A percentile compares a stretch with the other conserved stretches of the same genome.
phyloP scores from a whole-genome alignment of 2,329 filamentous ascomycete species.

The Chaetoscypha palmicola region DNA sequence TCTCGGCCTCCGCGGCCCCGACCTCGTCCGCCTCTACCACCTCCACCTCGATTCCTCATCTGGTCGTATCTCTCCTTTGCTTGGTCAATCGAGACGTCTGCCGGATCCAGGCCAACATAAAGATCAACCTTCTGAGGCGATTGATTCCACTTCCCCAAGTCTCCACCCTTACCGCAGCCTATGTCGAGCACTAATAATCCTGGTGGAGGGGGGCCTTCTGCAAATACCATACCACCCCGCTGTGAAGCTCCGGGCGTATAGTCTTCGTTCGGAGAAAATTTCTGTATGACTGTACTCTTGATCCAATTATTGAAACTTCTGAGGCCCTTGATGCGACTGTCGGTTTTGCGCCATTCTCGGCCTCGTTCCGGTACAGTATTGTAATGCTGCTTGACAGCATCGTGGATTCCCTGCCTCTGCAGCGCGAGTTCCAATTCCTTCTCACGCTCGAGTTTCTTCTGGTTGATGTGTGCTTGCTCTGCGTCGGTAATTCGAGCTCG shows the following conservation, averaged over 20 bases:
- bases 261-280: slow-evolving; percentile 80
- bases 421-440: slow-evolving; percentile 36
- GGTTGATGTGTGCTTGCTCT: slow-evolving; percentile 61
- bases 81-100: slow-evolving; percentile 86
- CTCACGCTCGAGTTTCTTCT: slow-evolving; percentile 50
- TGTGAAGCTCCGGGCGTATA: slow-evolving; percentile 55
- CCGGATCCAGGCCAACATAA: slow-evolving; percentile 91
- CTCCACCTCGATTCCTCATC: slow-evolving; percentile 55
- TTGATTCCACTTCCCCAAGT: slow-evolving; percentile 92
- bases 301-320: slow-evolving; percentile 98
- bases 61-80: slow-evolving; percentile 74
- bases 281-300: slow-evolving; percentile 95
- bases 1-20: slow-evolving; percentile 42
- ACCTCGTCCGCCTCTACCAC: slow-evolving; percentile 46
- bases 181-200: slow-evolving; percentile 82
- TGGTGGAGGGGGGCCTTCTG: slow-evolving; percentile 33
- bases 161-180: slow-evolving; percentile 94
- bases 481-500: slow-evolving; percentile 59
- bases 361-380: slow-evolving; percentile 92
- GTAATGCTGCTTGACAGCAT: slow-evolving; percentile 90
- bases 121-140: slow-evolving; percentile 86
- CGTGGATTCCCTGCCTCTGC: slow-evolving; percentile 55
- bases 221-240: slow-evolving; percentile 34
- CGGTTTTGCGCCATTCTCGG: slow-evolving; percentile 87
- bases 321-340: slow-evolving; percentile 90